These are phyloP conservation scores for Thyridium curvatum DNA, from an alignment of 2,329 filamentous ascomycete genomes.

Conservation along the genomic window DNA sequence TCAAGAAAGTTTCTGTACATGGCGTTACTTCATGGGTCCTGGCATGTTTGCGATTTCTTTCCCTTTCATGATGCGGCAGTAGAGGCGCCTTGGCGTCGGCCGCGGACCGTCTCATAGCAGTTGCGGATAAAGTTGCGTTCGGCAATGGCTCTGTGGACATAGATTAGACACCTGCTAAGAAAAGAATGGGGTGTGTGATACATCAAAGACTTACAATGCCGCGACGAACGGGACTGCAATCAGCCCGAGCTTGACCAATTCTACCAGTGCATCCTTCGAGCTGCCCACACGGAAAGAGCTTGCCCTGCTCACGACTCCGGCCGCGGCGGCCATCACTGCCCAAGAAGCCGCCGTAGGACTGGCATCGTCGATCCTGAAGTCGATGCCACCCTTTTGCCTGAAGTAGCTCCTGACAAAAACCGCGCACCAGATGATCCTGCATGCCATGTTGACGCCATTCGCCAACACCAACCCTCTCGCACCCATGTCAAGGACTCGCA, in stretches of 20 bases:
- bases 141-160: conserved; percentile 36
- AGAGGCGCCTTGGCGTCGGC: conserved; percentile 11
- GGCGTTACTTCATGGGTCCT: not conserved
- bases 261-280: conserved; percentile 23
- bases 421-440: conserved; percentile 76
- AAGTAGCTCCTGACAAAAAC: conserved; percentile 67
- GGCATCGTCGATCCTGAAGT: conserved; percentile 28
- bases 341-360: no score
- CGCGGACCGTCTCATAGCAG: conserved; percentile 39
- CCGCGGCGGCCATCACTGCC: no score
- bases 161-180: no score
- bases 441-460: conserved; percentile 84
- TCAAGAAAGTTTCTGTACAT: not conserved
- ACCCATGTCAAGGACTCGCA: conserved; percentile 63
- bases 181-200: conserved; percentile 8
- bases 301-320: conserved; percentile 20
- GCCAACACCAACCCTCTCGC: conserved; percentile 78
- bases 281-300: no score
- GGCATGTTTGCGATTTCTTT: not conserved
- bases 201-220: conserved; percentile 48
- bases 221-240: conserved; percentile 46
- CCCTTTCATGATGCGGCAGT: not conserved
- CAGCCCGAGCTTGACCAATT: conserved; percentile 41
- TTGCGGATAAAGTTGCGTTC: conserved; percentile 49
- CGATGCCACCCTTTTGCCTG: conserved; percentile 28